phyloP scores from a whole-genome alignment of 768 basidiomycete genomes.

The Lentinula sp. region DNA sequence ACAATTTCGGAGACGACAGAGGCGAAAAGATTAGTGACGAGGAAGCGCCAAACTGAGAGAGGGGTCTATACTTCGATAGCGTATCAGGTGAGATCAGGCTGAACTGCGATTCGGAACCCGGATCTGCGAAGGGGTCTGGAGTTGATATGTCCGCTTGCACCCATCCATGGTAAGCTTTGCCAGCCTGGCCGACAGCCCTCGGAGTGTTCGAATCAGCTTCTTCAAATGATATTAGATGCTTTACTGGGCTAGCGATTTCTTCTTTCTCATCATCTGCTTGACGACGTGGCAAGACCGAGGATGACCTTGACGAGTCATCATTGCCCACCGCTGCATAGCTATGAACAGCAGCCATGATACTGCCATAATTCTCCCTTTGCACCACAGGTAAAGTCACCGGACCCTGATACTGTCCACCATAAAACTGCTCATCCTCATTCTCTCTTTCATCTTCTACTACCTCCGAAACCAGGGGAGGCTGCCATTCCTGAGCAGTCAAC shows the following conservation, averaged over 20 bases:
- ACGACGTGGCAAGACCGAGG: background rate
- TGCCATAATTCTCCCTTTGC: background rate
- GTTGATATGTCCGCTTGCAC: background rate
- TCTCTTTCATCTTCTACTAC: background rate
- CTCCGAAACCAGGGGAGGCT: background rate
- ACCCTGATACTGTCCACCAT: background rate
- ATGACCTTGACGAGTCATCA: background rate
- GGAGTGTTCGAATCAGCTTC: background rate
- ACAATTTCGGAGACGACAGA: background rate
- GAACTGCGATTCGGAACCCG: background rate
- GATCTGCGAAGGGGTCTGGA: slow-evolving; percentile 1
- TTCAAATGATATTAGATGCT: background rate
- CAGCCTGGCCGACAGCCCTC: background rate
- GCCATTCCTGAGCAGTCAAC: background rate
- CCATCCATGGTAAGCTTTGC: background rate
- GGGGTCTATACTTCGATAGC: background rate
- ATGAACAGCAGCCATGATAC: background rate
- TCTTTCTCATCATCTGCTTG: no score
- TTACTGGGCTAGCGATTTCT: no score
- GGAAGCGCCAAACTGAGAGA: background rate
- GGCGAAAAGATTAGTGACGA: background rate
- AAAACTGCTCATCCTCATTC: background rate
- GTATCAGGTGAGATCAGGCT: background rate
- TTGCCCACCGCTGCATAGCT: background rate
- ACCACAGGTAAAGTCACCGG: background rate